phyloP scores from a whole-genome alignment of 1,139 yeast genomes.

The Debaryomyces subglobosus region DNA sequence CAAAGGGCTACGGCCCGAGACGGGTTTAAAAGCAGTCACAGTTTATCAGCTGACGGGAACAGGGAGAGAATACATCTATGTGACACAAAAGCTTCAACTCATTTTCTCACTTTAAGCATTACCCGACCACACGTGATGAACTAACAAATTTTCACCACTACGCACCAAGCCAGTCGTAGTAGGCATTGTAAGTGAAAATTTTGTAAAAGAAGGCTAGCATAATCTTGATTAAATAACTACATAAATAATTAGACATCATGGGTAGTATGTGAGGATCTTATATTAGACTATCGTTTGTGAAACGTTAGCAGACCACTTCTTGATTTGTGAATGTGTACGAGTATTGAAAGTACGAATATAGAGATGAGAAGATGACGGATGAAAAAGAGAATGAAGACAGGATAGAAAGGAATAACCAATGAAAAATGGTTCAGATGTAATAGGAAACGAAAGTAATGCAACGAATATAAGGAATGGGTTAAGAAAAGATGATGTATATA shows the following conservation, averaged over 20 bases:
- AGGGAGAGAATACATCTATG: too few relatives aligned
- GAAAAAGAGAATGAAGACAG: not conserved
- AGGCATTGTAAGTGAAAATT: slow-evolving; percentile 9
- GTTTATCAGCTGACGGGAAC: not conserved
- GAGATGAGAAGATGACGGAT: not conserved
- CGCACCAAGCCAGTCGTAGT: slow-evolving; percentile 3
- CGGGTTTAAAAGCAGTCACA: not conserved
- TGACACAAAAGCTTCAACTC: not conserved
- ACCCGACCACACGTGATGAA: slow-evolving; percentile 6
- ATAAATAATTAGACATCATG: slow-evolving; percentile 53
- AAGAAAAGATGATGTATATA: too few relatives aligned
- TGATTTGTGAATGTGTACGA: slow-evolving; percentile 2
- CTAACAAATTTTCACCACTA: not conserved
- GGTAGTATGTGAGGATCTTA: slow-evolving; percentile 57
- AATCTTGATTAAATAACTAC: slow-evolving; percentile 9
- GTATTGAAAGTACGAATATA: not conserved
- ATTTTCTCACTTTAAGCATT: not conserved
- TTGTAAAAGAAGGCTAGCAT: slow-evolving; percentile 6
- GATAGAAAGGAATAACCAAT: not conserved
- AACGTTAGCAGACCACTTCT: not conserved
- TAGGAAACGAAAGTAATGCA: not conserved
- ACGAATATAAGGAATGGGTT: not conserved
- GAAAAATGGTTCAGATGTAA: not conserved
- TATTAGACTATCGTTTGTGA: not conserved
- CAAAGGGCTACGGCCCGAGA: not conserved